Evolutionary conservation across 345 rosid species (phyloP).

Genomic region (Linum usitatissimum): DNA sequence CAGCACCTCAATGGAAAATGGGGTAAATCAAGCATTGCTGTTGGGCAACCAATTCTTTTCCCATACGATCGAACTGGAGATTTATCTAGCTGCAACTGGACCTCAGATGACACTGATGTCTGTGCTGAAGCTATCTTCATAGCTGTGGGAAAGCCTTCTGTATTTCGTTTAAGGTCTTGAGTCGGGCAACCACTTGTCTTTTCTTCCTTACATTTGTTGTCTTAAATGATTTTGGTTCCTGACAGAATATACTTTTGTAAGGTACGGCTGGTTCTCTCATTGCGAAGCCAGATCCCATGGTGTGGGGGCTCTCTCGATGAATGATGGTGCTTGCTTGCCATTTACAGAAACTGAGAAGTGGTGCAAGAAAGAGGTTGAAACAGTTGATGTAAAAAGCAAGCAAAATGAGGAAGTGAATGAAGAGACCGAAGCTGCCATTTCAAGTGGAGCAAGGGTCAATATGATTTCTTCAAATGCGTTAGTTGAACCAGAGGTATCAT

Average conservation of each 20-base stretch:
- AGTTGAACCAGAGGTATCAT: slow-evolving; percentile 33
- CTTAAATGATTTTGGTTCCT: slow-evolving; percentile 7
- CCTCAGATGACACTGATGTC: slow-evolving; percentile 31
- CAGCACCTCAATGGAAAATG: slow-evolving; percentile 59
- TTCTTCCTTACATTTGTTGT: slow-evolving; percentile 3
- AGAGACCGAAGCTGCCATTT: slow-evolving; percentile 18
- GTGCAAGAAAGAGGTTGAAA: slow-evolving; percentile 12
- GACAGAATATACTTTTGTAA: slow-evolving; percentile 21
- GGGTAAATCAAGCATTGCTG: slow-evolving; percentile 56
- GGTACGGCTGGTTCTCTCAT: slow-evolving; percentile 75
- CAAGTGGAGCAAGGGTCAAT: slow-evolving; percentile 24
- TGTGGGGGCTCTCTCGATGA: slow-evolving; percentile 25
- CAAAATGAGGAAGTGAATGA: slow-evolving; percentile 19
- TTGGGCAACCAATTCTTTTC: slow-evolving; percentile 47
- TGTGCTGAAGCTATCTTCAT: slow-evolving; percentile 47
- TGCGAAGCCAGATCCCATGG: slow-evolving; percentile 17
- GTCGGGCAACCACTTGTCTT: slow-evolving; percentile 1
- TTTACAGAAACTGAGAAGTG: slow-evolving; percentile 22
- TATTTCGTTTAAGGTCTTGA: slow-evolving; percentile 69
- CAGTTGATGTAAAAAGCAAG: slow-evolving; percentile 10
- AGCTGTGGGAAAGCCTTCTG: slow-evolving; percentile 53
- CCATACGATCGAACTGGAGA: slow-evolving; percentile 34
- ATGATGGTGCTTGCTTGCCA: slow-evolving; percentile 20
- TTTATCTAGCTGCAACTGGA: slow-evolving; percentile 35
- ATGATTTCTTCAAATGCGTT: slow-evolving; percentile 23